phyloP scores from a whole-genome alignment of 2,329 filamentous ascomycete genomes.

The Sporothrix schenckii region DNA sequence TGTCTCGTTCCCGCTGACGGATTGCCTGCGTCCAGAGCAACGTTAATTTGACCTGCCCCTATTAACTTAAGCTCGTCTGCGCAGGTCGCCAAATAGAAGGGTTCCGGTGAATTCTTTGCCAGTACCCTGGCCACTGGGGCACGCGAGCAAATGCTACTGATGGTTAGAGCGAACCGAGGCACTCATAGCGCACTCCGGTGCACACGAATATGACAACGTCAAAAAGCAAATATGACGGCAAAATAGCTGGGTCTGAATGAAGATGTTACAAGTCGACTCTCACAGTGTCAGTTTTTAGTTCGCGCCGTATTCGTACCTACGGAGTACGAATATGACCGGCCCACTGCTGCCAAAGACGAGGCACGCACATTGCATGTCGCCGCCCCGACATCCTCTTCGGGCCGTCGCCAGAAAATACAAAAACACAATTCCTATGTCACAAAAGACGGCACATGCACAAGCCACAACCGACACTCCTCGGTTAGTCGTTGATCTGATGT shows the following conservation, averaged over 20 bases:
- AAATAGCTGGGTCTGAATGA: not conserved
- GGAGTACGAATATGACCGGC: not conserved
- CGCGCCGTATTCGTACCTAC: too few relatives aligned
- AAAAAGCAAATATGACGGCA: not conserved
- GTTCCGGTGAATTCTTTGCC: not conserved
- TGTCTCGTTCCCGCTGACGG: conserved; percentile 9
- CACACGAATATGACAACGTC: not conserved
- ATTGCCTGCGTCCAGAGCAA: conserved; percentile 15
- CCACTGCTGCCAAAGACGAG: not conserved
- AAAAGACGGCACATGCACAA: conserved; percentile 13
- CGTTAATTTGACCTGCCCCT: conserved; percentile 16
- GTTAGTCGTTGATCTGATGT: conserved; percentile 13
- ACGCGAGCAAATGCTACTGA: conserved; percentile 29
- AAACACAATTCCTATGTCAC: not conserved
- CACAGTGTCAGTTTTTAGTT: too few relatives aligned
- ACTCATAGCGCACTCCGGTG: not conserved
- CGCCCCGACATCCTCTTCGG: conserved; percentile 1
- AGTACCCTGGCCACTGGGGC: not conserved
- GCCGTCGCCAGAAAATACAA: not conserved
- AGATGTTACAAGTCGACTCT: too few relatives aligned
- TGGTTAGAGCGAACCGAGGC: conserved; percentile 12
- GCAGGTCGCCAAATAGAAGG: conserved; percentile 3
- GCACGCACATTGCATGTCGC: not conserved
- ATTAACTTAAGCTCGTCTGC: not conserved
- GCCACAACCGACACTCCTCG: not conserved